Percentiles rank a stretch among this genome's conserved stretches.
These are phyloP conservation scores for Pistacia integerrima DNA, from an alignment of 345 rosid species.

Conservation along the genomic window DNA sequence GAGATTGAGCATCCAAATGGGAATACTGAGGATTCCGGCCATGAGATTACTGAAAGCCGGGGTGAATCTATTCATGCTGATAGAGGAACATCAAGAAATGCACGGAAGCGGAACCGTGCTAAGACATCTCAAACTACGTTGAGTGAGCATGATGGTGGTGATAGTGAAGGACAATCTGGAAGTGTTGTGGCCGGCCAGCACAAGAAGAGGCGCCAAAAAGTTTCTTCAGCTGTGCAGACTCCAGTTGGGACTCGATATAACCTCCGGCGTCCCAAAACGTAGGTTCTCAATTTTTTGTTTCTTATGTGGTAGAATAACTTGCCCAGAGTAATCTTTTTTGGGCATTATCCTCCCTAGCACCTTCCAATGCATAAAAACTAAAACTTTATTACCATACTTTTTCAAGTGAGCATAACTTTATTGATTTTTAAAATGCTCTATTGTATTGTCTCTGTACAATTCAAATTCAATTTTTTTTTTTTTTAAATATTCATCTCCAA, in stretches of 20 bases:
- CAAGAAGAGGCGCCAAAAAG: constrained; percentile 68
- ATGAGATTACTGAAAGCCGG: constrained; percentile 45
- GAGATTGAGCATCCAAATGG: constrained; percentile 49
- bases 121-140: constrained; percentile 50
- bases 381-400: not conserved
- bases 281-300: constrained; percentile 25
- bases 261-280: constrained; percentile 75
- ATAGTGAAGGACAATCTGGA: constrained; percentile 69
- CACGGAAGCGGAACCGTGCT: constrained; percentile 62
- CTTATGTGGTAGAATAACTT: not conserved
- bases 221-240: constrained; percentile 38
- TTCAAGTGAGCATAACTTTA: too few species aligned
- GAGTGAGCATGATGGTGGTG: constrained; percentile 64
- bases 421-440: not conserved
- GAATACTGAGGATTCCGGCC: constrained; percentile 51
- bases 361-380: not conserved
- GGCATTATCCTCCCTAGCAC: not conserved
- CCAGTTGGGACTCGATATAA: constrained; percentile 60
- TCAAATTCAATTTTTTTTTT: not conserved
- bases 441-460: not conserved
- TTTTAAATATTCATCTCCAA: not conserved
- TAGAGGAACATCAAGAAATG: constrained; percentile 45
- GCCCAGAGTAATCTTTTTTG: not conserved
- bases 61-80: constrained; percentile 60
- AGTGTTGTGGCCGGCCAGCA: constrained; percentile 58